These are phyloP conservation scores for Arabidopsis lyrata DNA, from an alignment of 441 rosid species.

Conservation along the genomic window DNA sequence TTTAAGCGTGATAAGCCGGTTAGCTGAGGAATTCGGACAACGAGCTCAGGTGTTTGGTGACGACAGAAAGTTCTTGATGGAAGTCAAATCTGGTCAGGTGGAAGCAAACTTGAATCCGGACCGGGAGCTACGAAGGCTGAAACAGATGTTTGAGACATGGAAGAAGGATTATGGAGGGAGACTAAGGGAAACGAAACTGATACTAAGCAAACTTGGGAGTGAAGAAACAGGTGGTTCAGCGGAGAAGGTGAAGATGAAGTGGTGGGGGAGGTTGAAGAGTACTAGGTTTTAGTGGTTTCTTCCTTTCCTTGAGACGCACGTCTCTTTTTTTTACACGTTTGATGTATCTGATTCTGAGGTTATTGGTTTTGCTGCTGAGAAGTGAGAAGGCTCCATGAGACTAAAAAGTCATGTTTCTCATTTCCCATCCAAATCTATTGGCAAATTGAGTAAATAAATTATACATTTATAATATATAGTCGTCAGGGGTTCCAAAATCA, in stretches of 20 bases:
- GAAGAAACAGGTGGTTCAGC: conserved; percentile 75
- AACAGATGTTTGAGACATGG: conserved; percentile 98
- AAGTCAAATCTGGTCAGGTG: conserved; percentile 96
- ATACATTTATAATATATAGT: not conserved
- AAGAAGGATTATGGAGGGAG: conserved; percentile 91
- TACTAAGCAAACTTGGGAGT: conserved; percentile 79
- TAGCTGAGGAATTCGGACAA: conserved; percentile 97
- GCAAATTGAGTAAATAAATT: conserved; percentile 36
- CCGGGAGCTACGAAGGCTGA: conserved; percentile 82
- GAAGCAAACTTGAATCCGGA: conserved; percentile 96
- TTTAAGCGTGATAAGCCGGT: conserved; percentile 81
- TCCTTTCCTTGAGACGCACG: conserved; percentile 34
- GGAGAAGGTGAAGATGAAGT: conserved; percentile 82
- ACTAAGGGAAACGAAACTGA: conserved; percentile 85
- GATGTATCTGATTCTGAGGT: conserved; percentile 13
- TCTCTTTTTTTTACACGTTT: conserved; percentile 29
- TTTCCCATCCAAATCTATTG: conserved; percentile 18
- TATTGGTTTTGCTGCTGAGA: conserved; percentile 32
- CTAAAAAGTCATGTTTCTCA: conserved; percentile 21
- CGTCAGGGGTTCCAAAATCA: conserved; percentile 7
- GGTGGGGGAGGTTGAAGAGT: conserved; percentile 98
- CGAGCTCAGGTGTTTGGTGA: conserved; percentile 96
- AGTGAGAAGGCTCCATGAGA: conserved; percentile 28
- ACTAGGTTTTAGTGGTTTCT: conserved; percentile 55
- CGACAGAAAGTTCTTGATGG: conserved; percentile 95